Evolutionary conservation across 352 stramenopile species (phyloP), one percentile per base, ranked within the genome.

Genomic region (Phytophthora pseudosyringae): DNA sequence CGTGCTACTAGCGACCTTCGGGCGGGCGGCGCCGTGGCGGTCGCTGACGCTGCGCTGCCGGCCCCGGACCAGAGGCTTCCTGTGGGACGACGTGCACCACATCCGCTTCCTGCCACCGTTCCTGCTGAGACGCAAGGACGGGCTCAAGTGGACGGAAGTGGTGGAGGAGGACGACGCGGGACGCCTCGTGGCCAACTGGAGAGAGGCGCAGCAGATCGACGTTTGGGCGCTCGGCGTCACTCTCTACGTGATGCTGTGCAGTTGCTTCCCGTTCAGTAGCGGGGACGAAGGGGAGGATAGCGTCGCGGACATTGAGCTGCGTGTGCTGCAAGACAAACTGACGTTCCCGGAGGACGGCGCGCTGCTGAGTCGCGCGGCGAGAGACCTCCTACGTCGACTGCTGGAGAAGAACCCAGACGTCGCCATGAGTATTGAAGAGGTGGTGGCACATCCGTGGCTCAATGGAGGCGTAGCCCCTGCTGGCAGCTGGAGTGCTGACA

Each of bases 141-240:
- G 39, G 41, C 35, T 45, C 5, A 48, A 51, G 26, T 26, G 38
- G 43, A 51, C 46, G 18, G 39, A 65, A 12, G 5, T 39, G 2
- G 15, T 41, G 8, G 13, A 48, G 11, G 47, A 65, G 11, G 64
- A 73, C 25, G 47, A 69, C 5, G 59, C 67, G 15, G 35, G 41
- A 41, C 47, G 48, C 7, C 21, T 76, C 8, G 60, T 88, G 49
- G 51, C 29, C 11, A 80, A 64, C 48, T 93, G 84, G 84, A 52
- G 47, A 26, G 76, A 91, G 15, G 87, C 81, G 0, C 75, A 80
- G 35, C 87, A 93, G 43, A 38, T 93, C 7, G 87, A 95, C 59
- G 51, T 86, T 8, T 95, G 80, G 80, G 81, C 84, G 2, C 69
- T 95, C 6, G 87, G 87, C 3, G 76, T 95, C 25, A 90, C 81